These are phyloP conservation scores for Aspergillus conjunctus DNA, from an alignment of 495 filamentous ascomycete genomes.

Conservation along the genomic window DNA sequence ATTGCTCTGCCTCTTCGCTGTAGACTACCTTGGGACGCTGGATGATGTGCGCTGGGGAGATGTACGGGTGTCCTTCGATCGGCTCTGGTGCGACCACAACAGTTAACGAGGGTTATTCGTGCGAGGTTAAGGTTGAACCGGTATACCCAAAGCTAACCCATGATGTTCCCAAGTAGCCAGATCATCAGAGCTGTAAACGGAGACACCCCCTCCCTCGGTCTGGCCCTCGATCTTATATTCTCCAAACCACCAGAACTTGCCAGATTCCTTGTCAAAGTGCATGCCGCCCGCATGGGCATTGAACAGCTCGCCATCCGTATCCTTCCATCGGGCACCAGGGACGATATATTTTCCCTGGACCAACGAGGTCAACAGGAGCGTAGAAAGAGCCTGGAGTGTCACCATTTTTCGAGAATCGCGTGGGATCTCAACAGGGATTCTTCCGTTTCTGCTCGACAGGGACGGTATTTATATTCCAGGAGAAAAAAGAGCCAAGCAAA, in stretches of 20 bases:
- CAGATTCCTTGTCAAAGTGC: slow-evolving; percentile 26
- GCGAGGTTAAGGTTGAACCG: neutral
- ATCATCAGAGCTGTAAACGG: slow-evolving; percentile 32
- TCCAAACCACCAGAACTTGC: slow-evolving; percentile 34
- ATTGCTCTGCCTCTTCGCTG: slow-evolving; percentile 26
- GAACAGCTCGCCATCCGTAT: slow-evolving; percentile 28
- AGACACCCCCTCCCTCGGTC: slow-evolving; percentile 31
- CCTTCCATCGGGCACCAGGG: slow-evolving; percentile 30
- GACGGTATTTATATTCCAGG: neutral
- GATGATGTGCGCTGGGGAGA: slow-evolving; percentile 28
- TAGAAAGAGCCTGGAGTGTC: neutral
- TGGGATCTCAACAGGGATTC: neutral
- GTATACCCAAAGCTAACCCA: slow-evolving; percentile 28
- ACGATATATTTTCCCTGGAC: slow-evolving; percentile 29
- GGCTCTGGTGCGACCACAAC: slow-evolving; percentile 16
- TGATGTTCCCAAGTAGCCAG: slow-evolving; percentile 27
- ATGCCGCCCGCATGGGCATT: slow-evolving; percentile 29
- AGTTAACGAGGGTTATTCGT: neutral
- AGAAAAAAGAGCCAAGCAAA: neutral
- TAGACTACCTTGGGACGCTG: slow-evolving; percentile 34
- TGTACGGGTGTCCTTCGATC: slow-evolving; percentile 28
- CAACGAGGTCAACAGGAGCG: slow-evolving; percentile 4
- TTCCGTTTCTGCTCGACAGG: neutral
- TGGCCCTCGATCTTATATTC: slow-evolving; percentile 32
- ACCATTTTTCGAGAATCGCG: slow-evolving; percentile 3